Evolutionary conservation across 2,329 filamentous ascomycete genomes (phyloP).

Genomic region (Fusarium sp.): DNA sequence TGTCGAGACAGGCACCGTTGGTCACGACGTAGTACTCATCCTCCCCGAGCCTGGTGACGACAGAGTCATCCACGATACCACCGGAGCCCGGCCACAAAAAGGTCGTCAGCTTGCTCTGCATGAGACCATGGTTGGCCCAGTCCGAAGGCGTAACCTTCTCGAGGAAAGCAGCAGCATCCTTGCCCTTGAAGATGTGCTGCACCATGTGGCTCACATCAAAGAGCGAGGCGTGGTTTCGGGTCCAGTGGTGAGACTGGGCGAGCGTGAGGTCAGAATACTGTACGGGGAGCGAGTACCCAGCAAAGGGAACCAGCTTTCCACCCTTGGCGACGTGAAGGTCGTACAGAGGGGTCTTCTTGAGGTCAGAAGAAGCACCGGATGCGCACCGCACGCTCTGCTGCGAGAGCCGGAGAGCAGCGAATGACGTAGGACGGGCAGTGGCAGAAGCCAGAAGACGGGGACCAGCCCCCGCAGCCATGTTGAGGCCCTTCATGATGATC

Average conservation of each 20-base stretch:
- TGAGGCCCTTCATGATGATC: constrained; percentile 48
- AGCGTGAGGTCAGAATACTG: constrained; percentile 85
- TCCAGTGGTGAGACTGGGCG: constrained; percentile 89
- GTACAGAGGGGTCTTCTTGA: constrained; percentile 79
- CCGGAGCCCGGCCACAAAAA: constrained; percentile 84
- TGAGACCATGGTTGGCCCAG: constrained; percentile 70
- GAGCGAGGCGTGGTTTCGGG: constrained; percentile 85
- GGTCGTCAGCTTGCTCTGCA: constrained; percentile 85
- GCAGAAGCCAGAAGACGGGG: constrained; percentile 43
- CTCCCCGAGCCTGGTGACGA: constrained; percentile 83
- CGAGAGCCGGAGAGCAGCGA: constrained; percentile 29
- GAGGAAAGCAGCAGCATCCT: constrained; percentile 83
- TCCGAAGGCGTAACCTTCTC: constrained; percentile 85
- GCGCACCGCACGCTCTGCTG: constrained; percentile 45
- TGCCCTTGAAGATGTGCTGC: constrained; percentile 86
- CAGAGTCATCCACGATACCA: constrained; percentile 94
- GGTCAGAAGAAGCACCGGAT: constrained; percentile 47
- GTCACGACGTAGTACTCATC: constrained; percentile 92
- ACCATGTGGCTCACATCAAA: constrained; percentile 99
- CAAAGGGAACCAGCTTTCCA: constrained; percentile 97
- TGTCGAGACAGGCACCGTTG: constrained; percentile 91
- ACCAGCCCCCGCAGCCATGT: constrained; percentile 47
- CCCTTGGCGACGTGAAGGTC: constrained; percentile 82
- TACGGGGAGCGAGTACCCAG: constrained; percentile 91
- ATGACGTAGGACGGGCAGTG: constrained; percentile 36